These are phyloP conservation scores for Termitomyces sp. DNA, from an alignment of 768 basidiomycete species.

Conservation along the genomic window DNA sequence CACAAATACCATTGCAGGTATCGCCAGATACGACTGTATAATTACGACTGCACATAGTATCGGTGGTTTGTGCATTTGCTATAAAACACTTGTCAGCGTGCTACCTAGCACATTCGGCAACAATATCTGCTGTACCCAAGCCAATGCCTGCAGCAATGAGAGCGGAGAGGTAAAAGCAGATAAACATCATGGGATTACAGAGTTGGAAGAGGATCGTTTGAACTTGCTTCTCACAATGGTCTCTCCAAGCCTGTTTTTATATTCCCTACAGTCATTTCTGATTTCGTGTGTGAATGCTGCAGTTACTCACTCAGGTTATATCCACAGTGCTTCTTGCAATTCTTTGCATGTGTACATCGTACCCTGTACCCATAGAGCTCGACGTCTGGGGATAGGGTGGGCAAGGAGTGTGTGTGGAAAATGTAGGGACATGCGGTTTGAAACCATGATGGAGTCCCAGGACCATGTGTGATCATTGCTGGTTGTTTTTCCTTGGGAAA, in stretches of 20 bases:
- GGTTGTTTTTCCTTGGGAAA: too few species aligned
- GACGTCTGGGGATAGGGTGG: too few species aligned
- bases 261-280: background rate
- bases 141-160: constrained; percentile 2
- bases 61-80: background rate
- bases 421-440: too few species aligned
- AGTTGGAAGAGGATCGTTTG: background rate
- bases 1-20: constrained; percentile 53
- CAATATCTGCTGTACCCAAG: constrained; percentile 4
- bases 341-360: background rate
- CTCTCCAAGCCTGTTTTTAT: too few species aligned
- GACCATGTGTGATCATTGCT: too few species aligned
- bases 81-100: background rate
- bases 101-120: background rate
- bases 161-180: constrained; percentile 5
- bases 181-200: constrained; percentile 7
- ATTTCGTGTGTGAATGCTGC: background rate
- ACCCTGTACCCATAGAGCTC: too few species aligned
- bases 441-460: too few species aligned
- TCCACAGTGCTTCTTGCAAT: background rate
- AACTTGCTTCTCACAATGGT: background rate
- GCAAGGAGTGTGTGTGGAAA: too few species aligned
- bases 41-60: constrained; percentile 37
- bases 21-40: constrained; percentile 46
- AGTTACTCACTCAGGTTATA: background rate